Conservation (phyloP, 2,329 filamentous ascomycete species). For the Fusarium sp. region DNA sequence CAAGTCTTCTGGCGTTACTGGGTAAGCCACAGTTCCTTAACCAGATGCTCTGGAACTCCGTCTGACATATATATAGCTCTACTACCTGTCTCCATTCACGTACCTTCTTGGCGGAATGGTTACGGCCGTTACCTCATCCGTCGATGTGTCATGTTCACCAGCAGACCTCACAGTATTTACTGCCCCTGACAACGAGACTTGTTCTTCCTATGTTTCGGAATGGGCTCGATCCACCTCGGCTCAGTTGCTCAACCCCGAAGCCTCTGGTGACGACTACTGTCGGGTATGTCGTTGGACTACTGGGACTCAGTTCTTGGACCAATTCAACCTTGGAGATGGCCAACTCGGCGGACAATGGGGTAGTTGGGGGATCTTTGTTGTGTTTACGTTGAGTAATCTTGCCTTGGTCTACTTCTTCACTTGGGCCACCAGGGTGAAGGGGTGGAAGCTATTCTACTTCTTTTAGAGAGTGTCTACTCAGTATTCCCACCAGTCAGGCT, state of each 20-base stretch:
- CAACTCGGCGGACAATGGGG: background rate
- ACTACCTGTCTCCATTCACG: background rate
- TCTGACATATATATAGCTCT: background rate
- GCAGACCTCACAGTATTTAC: background rate
- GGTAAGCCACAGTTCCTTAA: background rate
- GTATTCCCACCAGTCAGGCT: rapidly evolving
- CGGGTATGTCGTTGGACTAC: background rate
- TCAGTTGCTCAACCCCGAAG: background rate
- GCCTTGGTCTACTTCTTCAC: background rate
- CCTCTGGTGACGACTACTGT: background rate
- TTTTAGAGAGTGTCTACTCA: background rate
- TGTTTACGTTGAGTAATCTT: background rate
- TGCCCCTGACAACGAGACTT: background rate
- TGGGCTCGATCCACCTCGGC: background rate
- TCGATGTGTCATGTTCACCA: background rate
- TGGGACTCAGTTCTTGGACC: background rate
- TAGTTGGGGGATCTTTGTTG: background rate
- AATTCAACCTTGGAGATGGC: background rate
- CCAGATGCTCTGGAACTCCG: too few relatives aligned
- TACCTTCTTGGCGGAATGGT: background rate
- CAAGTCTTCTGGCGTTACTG: background rate
- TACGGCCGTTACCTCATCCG: background rate
- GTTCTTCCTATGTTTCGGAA: background rate
- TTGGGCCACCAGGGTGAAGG: background rate
- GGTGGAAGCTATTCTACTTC: background rate